Evolutionary conservation across 176 grass and related monocot species (phyloP), one percentile per base, ranked within the genome.

Genomic region (Avena atlantica): DNA sequence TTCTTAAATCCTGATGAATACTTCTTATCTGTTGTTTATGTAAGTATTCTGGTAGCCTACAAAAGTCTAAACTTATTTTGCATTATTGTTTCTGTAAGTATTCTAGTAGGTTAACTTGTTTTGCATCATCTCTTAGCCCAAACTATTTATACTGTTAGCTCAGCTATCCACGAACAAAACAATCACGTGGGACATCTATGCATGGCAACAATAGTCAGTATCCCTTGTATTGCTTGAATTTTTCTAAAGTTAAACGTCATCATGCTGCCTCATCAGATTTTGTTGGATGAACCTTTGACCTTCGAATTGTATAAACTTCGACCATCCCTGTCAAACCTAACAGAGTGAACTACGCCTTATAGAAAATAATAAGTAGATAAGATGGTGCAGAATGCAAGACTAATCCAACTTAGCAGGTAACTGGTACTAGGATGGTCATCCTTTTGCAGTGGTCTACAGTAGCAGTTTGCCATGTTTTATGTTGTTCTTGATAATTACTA

Each of bases 1-100:
- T 73, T 83, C n/a, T 59, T 11, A 60, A 25, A 57, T 60, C 34
- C 66, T 12, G 3, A 60, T 24, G 21, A 13, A 24, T 45, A 73
- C 67, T 29, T 73, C 68, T 58, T 52, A 74, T 44, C n/a, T 59
- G 31, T 56, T 60, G 13, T 60, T 60, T 11, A 45, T 80, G 78
- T 80, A 62, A 63, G 78, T 80, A 80, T 24, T 63, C 2, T 47
- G 2, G 12, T 11, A 16, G 42, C 37, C 47, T 80, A 25, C 40
- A 16, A 61, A 75, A 29, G 21, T 13, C 23, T 75, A 13, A 24
- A 74, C n/a, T 9, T 16, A 1, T 51, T 74, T 16, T 8, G 1
- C 45, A 48, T 48, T 74, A 74, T 40, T 2, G 45, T 48, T 48
- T 65, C 62, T 65, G 62, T 69, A 69, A 69, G 27, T 40, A 69